A percentile compares a stretch with the other conserved stretches of the same genome.
phyloP scores from a whole-genome alignment of 805 yeast genomes.

The Henningerozyma blattae region DNA sequence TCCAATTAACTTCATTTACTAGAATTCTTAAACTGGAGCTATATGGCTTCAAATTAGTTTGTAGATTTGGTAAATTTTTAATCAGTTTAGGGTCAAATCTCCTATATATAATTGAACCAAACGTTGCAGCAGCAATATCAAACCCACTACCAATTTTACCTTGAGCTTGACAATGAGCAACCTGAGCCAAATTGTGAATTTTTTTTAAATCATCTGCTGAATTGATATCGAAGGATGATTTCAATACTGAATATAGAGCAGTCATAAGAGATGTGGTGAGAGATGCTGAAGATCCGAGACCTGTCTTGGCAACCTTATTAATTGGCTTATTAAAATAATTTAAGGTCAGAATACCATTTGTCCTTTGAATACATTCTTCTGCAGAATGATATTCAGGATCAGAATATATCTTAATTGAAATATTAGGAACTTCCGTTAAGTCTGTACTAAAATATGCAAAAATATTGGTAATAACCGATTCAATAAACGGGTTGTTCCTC shows the following conservation, averaged over 20 bases:
- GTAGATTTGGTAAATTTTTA: constrained; percentile 22
- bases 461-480: constrained; percentile 45
- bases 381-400: constrained; percentile 88
- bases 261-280: constrained; percentile 71
- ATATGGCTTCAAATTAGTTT: constrained; percentile 12
- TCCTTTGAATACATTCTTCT: constrained; percentile 28
- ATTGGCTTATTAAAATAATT: constrained; percentile 50
- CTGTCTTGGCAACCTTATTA: constrained; percentile 77
- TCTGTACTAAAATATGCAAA: constrained; percentile 37
- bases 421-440: constrained; percentile 17
- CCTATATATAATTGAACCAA: constrained; percentile 74
- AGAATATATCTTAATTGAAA: constrained; percentile 55
- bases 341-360: constrained; percentile 34
- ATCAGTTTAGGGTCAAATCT: constrained; percentile 56
- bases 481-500: constrained; percentile 59
- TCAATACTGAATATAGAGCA: constrained; percentile 44
- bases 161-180: constrained; percentile 89
- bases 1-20: constrained; percentile 45
- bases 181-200: constrained; percentile 80
- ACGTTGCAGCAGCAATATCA: constrained; percentile 92
- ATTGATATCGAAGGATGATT: constrained; percentile 23
- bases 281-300: constrained; percentile 94
- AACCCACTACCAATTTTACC: constrained; percentile 94
- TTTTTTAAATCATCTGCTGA: constrained; percentile 15
- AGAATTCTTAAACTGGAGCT: constrained; percentile 23